Base-by-base conservation (phyloP, 1,284 basidiomycete species). In the Malassezia nana region DNA sequence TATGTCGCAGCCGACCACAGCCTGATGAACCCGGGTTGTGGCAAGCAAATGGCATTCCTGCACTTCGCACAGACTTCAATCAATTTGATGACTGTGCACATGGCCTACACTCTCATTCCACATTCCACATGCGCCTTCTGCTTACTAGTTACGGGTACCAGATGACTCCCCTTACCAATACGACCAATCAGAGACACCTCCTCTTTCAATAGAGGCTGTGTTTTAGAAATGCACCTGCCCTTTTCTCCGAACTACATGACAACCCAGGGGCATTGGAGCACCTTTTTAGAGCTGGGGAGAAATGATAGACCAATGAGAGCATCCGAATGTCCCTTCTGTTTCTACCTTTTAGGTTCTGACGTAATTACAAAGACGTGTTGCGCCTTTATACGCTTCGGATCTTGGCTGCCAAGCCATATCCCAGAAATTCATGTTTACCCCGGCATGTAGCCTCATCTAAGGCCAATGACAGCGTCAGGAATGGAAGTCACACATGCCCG, bases 41-140 rank as follows among this genome's bases (percentile, higher is more conserved):
- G 40, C 40, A 41, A 41, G 22, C 40, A 25, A 15, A 13, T 41
- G 24, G 16, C n/a, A 24, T 41, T 25, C 26, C 25, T 41, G 40
- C 40, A 26, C 5, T 32, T 45, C 30, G 43, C 43, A 32, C 43
- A 24, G 43, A 32, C 43, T n/a, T n/a, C n/a, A n/a, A n/a, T n/a
- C n/a, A n/a, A n/a, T n/a, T n/a, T n/a, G n/a, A n/a, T n/a, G n/a
- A n/a, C n/a, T n/a, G n/a, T n/a, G n/a, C n/a, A n/a, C n/a, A n/a
- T n/a, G n/a, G n/a, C n/a, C n/a, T n/a, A n/a, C n/a, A n/a, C n/a
- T n/a, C n/a, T n/a, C n/a, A n/a, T n/a, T n/a, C n/a, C 35, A 18
- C 35, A 38, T 38, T 38, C 35, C 35, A 38, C 35, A 38, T 38
- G 35, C 35, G 35, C 35, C 35, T 38, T 38, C 20, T 8, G n/a